A percentile compares a stretch with the other conserved stretches of the same genome.
phyloP scores from a whole-genome alignment of 1,139 yeast species.

The Saccharomyces pastorianus region DNA sequence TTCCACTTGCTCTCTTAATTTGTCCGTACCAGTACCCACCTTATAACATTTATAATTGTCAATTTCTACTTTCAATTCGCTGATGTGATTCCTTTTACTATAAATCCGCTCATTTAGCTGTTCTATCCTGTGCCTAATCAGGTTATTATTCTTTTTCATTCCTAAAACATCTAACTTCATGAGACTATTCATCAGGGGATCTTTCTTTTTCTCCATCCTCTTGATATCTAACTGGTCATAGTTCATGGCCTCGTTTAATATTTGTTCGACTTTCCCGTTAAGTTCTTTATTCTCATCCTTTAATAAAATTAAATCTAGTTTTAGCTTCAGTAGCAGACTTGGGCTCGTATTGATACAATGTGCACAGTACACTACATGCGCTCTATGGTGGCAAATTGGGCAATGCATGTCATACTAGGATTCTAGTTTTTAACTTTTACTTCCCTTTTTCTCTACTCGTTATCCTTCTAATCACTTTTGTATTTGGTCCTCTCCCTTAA shows the following conservation, averaged over 20 bases:
- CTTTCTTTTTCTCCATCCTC: neutral
- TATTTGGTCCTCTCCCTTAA: neutral
- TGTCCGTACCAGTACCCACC: neutral
- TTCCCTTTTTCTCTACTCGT: neutral
- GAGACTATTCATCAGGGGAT: slow-evolving; percentile 15
- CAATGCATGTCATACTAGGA: slow-evolving; percentile 15
- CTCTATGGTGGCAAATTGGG: slow-evolving; percentile 16
- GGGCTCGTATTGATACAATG: slow-evolving; percentile 28
- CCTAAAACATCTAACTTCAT: slow-evolving; percentile 16
- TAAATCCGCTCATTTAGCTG: slow-evolving; percentile 11
- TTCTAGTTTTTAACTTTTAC: neutral
- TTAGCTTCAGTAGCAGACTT: slow-evolving; percentile 13
- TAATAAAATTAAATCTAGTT: slow-evolving; percentile 14
- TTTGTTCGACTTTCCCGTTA: slow-evolving; percentile 14
- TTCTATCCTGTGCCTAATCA: slow-evolving; percentile 12
- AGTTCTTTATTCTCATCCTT: slow-evolving; percentile 14
- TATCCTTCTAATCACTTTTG: neutral
- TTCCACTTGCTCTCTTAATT: slow-evolving; percentile 1
- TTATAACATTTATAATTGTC: neutral
- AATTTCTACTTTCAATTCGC: slow-evolving; percentile 5
- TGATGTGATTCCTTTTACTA: slow-evolving; percentile 10
- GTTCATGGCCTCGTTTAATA: slow-evolving; percentile 14
- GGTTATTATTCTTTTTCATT: slow-evolving; percentile 13
- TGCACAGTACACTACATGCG: slow-evolving; percentile 19
- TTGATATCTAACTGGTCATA: neutral